Evolutionary conservation across 2,329 filamentous ascomycete genomes (phyloP).

Genomic region (Zopfia rhizophila): DNA sequence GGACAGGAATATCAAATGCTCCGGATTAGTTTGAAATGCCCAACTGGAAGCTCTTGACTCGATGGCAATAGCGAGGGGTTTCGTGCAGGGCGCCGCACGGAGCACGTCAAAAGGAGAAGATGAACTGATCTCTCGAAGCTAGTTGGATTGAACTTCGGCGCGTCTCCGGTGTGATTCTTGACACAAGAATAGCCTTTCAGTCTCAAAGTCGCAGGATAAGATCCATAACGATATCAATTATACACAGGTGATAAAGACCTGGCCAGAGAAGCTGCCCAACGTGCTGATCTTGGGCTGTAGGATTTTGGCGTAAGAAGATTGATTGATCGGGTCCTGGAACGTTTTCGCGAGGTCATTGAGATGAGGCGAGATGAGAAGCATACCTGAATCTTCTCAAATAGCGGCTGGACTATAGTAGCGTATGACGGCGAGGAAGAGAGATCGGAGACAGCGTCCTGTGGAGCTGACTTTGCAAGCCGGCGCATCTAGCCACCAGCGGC

Average conservation of each 20-base stretch:
- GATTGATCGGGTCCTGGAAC: not conserved
- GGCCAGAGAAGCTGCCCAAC: constrained; percentile 24
- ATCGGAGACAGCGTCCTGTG: too few species aligned
- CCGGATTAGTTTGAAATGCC: too few species aligned
- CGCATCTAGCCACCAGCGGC: constrained; percentile 31
- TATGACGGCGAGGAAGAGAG: not conserved
- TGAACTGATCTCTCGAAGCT: constrained; percentile 10
- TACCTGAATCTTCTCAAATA: constrained; percentile 11
- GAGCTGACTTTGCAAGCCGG: constrained; percentile 4
- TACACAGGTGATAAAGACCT: constrained; percentile 6
- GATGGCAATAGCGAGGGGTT: too few species aligned
- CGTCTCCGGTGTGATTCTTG: constrained; percentile 10
- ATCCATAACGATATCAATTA: not conserved
- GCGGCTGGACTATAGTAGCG: not conserved
- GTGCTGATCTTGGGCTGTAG: constrained; percentile 38
- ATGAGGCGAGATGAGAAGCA: not conserved
- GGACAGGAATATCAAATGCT: constrained; percentile 2
- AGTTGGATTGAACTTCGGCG: constrained; percentile 9
- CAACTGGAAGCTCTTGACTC: too few species aligned
- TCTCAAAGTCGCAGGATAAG: constrained; percentile 4
- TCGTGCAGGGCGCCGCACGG: too few species aligned
- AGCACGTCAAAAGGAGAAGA: too few species aligned
- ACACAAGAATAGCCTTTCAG: constrained; percentile 1
- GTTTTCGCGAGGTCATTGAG: not conserved
- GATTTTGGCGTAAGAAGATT: not conserved